Conservation (phyloP, 768 basidiomycete genomes). For the Suillus plorans region DNA sequence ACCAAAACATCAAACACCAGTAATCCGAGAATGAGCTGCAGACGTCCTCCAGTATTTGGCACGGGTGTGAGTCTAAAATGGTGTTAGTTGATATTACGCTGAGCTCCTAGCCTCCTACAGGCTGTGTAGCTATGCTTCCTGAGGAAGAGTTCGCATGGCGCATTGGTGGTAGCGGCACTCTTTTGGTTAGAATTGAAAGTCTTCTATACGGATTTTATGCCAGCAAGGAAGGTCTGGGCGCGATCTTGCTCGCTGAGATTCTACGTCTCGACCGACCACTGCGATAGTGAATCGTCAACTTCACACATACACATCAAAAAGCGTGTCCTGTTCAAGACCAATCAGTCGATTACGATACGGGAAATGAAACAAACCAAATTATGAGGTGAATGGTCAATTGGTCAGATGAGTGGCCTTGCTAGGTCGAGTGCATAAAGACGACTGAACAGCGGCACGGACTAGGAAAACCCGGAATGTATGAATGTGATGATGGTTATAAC, state of each 20-base stretch:
- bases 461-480: neutral
- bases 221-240: slow-evolving; percentile 54
- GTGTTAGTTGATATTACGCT: too few relatives aligned
- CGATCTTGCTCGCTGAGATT: slow-evolving; percentile 61
- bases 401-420: too few relatives aligned
- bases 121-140: slow-evolving; percentile 56
- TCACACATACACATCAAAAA: neutral
- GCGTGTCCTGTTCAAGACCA: slow-evolving; percentile 47
- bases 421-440: neutral
- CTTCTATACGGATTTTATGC: slow-evolving; percentile 61
- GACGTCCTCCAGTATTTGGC: too few relatives aligned
- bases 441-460: neutral
- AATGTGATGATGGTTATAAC: neutral
- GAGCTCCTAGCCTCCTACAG: too few relatives aligned
- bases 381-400: neutral
- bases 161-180: slow-evolving; percentile 81
- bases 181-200: slow-evolving; percentile 78
- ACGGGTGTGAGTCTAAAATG: too few relatives aligned
- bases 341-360: neutral
- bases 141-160: slow-evolving; percentile 76
- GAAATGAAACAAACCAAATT: neutral
- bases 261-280: slow-evolving; percentile 37
- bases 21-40: too few relatives aligned
- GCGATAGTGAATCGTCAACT: neutral
- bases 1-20: too few relatives aligned